A percentile compares a stretch with the other conserved stretches of the same genome.
Conservation (phyloP, 2,329 filamentous ascomycete species). For the Aspergillus sp. region DNA sequence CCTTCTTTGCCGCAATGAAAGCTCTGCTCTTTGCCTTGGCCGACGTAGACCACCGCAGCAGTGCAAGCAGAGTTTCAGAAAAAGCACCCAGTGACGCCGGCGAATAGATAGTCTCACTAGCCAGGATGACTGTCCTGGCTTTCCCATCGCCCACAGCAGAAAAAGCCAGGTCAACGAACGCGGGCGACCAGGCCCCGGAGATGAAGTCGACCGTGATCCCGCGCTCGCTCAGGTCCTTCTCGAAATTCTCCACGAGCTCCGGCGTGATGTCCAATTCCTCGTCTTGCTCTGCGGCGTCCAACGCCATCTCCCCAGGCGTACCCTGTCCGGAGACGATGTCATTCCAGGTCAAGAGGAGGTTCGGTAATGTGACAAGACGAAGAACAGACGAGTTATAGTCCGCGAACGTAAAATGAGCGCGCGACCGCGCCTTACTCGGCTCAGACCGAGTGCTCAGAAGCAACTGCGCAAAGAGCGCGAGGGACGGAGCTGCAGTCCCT, state of each 20-base stretch:
- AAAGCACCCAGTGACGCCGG: constrained; percentile 46
- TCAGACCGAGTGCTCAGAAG: constrained; percentile 23
- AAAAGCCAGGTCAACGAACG: constrained; percentile 35
- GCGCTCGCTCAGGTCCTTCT: constrained; percentile 28
- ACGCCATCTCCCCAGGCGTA: neutral
- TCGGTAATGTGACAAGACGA: constrained; percentile 52
- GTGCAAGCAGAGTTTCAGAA: constrained; percentile 42
- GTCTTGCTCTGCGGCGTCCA: constrained; percentile 12
- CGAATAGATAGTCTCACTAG: constrained; percentile 57
- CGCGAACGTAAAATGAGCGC: constrained; percentile 46
- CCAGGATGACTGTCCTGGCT: constrained; percentile 44
- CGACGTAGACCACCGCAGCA: constrained; percentile 37
- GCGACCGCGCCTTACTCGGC: constrained; percentile 8
- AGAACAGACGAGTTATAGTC: constrained; percentile 56
- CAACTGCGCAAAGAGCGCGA: constrained; percentile 46
- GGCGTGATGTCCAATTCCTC: constrained; percentile 42
- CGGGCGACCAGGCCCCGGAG: constrained; percentile 51
- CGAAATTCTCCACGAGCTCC: constrained; percentile 39
- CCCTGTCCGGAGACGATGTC: constrained; percentile 9
- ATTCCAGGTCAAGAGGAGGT: constrained; percentile 50
- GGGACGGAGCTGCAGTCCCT: constrained; percentile 51
- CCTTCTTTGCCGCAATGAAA: constrained; percentile 53
- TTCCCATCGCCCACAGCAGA: constrained; percentile 21
- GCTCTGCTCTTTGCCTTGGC: constrained; percentile 31
- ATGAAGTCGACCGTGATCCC: constrained; percentile 46